Evolutionary conservation across 768 basidiomycete species (phyloP).

Genomic region (Podaxis sp.): DNA sequence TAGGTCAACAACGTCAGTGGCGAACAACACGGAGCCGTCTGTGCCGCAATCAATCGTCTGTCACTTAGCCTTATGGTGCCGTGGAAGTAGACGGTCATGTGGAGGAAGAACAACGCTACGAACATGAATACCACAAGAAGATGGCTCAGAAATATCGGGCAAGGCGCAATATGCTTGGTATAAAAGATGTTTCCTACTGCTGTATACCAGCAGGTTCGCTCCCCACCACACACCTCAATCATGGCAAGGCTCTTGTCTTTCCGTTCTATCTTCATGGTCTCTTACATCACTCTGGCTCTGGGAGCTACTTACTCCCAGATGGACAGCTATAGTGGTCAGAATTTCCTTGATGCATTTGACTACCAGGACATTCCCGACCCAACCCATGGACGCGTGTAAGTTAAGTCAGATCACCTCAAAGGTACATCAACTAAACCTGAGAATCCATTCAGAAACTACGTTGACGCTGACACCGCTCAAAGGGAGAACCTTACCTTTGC

Average conservation of each 20-base stretch:
- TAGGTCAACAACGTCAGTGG: neutral
- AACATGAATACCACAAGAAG: neutral
- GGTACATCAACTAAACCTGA: neutral
- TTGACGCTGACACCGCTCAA: slow-evolving; percentile 46
- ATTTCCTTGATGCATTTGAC: slow-evolving; percentile 52
- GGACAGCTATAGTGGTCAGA: slow-evolving; percentile 44
- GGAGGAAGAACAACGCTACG: neutral
- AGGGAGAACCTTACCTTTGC: slow-evolving; percentile 58
- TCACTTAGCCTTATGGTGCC: slow-evolving; percentile 1
- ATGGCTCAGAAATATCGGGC: neutral
- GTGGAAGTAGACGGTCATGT: neutral
- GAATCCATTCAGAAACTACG: slow-evolving; percentile 37
- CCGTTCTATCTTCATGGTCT: slow-evolving; percentile 19
- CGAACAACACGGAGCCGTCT: neutral
- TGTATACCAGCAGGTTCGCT: neutral
- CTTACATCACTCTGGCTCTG: slow-evolving; percentile 24
- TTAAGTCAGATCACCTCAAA: slow-evolving; percentile 13
- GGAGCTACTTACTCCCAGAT: slow-evolving; percentile 46
- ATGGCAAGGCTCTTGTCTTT: slow-evolving; percentile 5
- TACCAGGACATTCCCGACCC: slow-evolving; percentile 56
- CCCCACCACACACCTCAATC: neutral
- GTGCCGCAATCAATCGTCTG: slow-evolving; percentile 5
- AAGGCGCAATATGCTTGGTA: neutral
- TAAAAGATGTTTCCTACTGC: neutral
- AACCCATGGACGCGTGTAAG: slow-evolving; percentile 65